Conservation (phyloP, 1,284 basidiomycete species). For the Tylopilus sp. region DNA sequence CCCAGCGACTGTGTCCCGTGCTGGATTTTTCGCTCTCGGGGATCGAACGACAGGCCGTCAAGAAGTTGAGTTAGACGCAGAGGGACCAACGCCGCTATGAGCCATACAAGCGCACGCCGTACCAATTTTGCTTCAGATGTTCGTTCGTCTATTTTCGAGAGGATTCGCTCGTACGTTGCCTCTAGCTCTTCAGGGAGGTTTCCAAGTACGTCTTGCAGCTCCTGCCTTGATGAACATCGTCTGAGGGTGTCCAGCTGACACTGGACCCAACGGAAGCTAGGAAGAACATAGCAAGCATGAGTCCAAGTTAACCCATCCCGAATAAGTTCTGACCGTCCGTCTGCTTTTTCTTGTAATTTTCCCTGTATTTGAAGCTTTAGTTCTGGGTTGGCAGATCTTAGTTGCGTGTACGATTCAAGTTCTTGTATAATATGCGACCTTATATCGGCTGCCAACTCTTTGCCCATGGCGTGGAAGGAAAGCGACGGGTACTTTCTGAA, state of each 20-base stretch:
- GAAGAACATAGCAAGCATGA: not conserved
- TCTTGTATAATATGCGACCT: conserved; percentile 4
- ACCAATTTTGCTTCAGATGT: conserved; percentile 3
- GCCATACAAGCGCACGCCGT: conserved; percentile 1
- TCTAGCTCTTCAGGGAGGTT: not conserved
- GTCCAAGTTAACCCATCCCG: not conserved
- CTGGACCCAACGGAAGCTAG: conserved; percentile 12
- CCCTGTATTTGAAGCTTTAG: not conserved
- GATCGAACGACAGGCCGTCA: not conserved
- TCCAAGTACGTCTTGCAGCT: conserved; percentile 1
- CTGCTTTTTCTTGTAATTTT: not conserved
- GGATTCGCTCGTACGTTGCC: conserved; percentile 5
- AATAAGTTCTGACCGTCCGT: not conserved
- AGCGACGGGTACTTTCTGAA: not conserved
- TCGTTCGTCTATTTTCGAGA: conserved; percentile 4
- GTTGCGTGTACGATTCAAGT: not conserved
- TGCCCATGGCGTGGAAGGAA: not conserved
- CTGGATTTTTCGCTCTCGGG: too few relatives aligned
- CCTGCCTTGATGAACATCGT: not conserved
- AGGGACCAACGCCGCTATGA: conserved; percentile 5
- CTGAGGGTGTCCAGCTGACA: conserved; percentile 10
- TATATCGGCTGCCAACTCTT: conserved; percentile 1
- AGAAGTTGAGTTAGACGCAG: conserved; percentile 2
- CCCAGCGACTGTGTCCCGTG: not conserved
- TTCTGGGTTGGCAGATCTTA: not conserved